phyloP scores from a whole-genome alignment of 352 stramenopile genomes.

The Phytophthora chlamydospora region DNA sequence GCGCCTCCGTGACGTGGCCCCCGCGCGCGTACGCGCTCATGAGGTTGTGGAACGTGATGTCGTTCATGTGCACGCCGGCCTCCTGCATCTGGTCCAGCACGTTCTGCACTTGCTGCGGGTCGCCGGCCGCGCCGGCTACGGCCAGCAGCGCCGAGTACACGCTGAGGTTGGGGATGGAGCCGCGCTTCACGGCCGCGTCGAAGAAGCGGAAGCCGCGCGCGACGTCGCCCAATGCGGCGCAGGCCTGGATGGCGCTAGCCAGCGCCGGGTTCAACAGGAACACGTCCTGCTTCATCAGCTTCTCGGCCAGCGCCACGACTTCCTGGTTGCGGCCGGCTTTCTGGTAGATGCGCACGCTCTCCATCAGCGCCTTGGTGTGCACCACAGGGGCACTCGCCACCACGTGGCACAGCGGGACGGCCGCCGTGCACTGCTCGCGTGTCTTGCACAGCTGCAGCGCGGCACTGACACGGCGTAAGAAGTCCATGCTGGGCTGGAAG shows the following conservation, averaged over 20 bases:
- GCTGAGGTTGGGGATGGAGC: slow-evolving; percentile 69
- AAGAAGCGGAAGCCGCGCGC: slow-evolving; percentile 71
- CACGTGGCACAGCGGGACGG: slow-evolving; percentile 63
- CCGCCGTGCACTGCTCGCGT: slow-evolving; percentile 55
- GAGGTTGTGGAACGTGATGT: slow-evolving; percentile 75
- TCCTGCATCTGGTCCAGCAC: slow-evolving; percentile 66
- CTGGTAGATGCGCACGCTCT: slow-evolving; percentile 73
- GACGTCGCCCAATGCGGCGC: slow-evolving; percentile 49
- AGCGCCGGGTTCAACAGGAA: slow-evolving; percentile 74
- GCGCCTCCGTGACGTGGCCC: slow-evolving; percentile 51
- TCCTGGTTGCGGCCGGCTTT: slow-evolving; percentile 52
- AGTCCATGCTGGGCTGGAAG: slow-evolving; percentile 55
- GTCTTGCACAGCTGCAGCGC: slow-evolving; percentile 61
- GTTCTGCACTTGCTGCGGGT: slow-evolving; percentile 52
- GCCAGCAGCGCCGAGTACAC: slow-evolving; percentile 71
- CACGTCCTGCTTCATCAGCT: slow-evolving; percentile 64
- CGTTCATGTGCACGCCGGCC: slow-evolving; percentile 61
- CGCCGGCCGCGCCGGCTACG: slow-evolving; percentile 49
- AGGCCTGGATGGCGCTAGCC: slow-evolving; percentile 64
- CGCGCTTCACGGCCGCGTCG: slow-evolving; percentile 50
- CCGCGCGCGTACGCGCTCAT: slow-evolving; percentile 73
- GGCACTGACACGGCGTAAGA: slow-evolving; percentile 45
- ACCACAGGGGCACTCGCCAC: slow-evolving; percentile 41
- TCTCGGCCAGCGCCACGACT: slow-evolving; percentile 54
- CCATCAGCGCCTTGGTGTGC: slow-evolving; percentile 55